These are phyloP conservation scores for Skeletonema menzelii DNA, from an alignment of 108 stramenopile species.

Conservation along the genomic window DNA sequence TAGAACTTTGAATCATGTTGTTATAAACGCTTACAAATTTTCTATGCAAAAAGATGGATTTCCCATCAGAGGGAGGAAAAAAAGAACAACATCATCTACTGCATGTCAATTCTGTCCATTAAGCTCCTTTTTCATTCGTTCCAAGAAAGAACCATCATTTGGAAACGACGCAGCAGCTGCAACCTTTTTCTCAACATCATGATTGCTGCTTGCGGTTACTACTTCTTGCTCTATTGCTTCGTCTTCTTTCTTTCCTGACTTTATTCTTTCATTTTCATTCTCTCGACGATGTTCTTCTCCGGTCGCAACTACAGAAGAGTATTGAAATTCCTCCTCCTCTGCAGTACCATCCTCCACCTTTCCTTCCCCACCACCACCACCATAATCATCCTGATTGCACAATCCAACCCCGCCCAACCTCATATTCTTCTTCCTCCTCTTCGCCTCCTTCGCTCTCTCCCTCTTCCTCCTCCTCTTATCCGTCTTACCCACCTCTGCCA, in stretches of 20 bases:
- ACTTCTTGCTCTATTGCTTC: neutral
- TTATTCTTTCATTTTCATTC: conserved; percentile 6
- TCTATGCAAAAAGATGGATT: neutral
- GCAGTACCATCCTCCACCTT: too few species aligned
- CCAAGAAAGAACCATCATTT: conserved; percentile 76
- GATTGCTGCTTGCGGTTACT: neutral
- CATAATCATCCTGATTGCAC: neutral
- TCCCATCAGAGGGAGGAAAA: neutral
- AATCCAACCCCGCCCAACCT: conserved; percentile 54
- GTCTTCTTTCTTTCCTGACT: conserved; percentile 4
- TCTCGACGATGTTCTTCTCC: neutral
- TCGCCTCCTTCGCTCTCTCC: conserved; percentile 85
- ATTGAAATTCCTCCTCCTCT: conserved; percentile 50
- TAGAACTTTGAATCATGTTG: too few species aligned
- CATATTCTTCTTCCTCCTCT: conserved; percentile 74
- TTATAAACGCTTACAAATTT: too few species aligned
- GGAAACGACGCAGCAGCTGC: conserved; percentile 16
- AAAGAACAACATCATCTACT: neutral
- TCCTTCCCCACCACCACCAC: neutral
- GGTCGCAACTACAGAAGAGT: conserved; percentile 31
- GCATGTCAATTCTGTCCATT: conserved; percentile 11
- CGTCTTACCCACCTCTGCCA: conserved; percentile 56
- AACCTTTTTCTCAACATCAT: conserved; percentile 5
- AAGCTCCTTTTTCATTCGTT: conserved; percentile 56
- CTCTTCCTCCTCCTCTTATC: conserved; percentile 75